These are phyloP conservation scores for Mesembryanthemum crystallinum DNA, from an alignment of 148 eudicot genomes.

Conservation along the genomic window DNA sequence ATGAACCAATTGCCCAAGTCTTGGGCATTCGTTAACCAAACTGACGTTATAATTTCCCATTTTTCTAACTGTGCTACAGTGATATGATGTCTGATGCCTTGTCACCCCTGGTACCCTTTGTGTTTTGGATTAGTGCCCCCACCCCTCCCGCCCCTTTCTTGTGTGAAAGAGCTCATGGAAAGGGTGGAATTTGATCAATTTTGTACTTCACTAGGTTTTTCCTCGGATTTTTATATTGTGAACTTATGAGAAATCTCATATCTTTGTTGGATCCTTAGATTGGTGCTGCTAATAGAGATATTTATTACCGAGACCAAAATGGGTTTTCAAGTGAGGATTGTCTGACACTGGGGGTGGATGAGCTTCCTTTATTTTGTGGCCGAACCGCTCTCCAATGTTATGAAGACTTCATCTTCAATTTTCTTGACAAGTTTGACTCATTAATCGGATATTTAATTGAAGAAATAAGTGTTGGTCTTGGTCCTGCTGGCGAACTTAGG, in stretches of 20 bases:
- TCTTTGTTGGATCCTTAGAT: constrained; percentile 34
- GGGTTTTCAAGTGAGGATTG: constrained; percentile 46
- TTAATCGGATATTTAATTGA: constrained; percentile 47
- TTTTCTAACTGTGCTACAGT: neutral
- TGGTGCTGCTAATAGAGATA: constrained; percentile 49
- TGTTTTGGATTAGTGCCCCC: constrained; percentile 1
- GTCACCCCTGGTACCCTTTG: neutral
- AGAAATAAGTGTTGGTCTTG: constrained; percentile 64
- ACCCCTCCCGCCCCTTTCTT: neutral
- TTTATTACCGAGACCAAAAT: constrained; percentile 47
- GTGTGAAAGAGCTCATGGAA: constrained; percentile 5
- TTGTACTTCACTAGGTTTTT: neutral
- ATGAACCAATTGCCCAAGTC: neutral
- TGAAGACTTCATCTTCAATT: constrained; percentile 55
- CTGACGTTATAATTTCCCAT: neutral
- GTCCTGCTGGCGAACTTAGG: constrained; percentile 73
- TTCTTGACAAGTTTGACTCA: constrained; percentile 47
- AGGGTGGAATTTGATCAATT: neutral
- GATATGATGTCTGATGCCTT: neutral
- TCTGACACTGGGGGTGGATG: constrained; percentile 62
- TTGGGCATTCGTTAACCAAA: neutral
- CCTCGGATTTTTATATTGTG: neutral
- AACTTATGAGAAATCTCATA: constrained; percentile 3
- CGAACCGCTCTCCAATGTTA: constrained; percentile 68
- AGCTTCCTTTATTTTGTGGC: constrained; percentile 49